These are phyloP conservation scores for Gentiana macrophylla DNA, from an alignment of 257 asterid species.

Conservation along the genomic window DNA sequence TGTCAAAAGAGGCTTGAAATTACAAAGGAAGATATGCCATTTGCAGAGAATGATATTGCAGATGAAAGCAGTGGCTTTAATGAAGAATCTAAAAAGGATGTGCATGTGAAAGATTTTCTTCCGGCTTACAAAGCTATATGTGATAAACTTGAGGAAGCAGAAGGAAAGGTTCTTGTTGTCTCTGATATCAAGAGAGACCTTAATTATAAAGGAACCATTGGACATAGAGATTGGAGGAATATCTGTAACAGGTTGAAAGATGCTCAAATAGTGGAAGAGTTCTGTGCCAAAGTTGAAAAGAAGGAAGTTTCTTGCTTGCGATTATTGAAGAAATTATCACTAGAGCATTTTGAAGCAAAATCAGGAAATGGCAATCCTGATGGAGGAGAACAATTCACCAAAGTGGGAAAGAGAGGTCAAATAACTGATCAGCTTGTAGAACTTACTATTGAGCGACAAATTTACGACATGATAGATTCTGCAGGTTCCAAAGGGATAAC, in stretches of 20 bases:
- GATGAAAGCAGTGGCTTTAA: conserved; percentile 28
- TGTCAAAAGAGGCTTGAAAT: conserved; percentile 83
- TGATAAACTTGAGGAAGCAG: conserved; percentile 70
- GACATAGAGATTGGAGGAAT: conserved; percentile 87
- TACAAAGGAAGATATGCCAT: conserved; percentile 37
- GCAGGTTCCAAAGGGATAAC: conserved; percentile 76
- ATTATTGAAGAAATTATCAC: conserved; percentile 48
- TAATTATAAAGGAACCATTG: conserved; percentile 53
- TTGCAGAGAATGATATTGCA: conserved; percentile 22
- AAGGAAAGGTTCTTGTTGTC: conserved; percentile 75
- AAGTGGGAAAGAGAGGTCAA: conserved; percentile 53
- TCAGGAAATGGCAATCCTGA: conserved; percentile 31
- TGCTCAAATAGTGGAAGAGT: conserved; percentile 64
- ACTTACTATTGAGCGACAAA: conserved; percentile 79
- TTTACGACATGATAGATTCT: conserved; percentile 79
- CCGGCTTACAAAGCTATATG: conserved; percentile 78
- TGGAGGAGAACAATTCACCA: conserved; percentile 25
- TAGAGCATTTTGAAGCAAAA: conserved; percentile 35
- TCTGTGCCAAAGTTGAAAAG: conserved; percentile 44
- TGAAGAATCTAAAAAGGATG: conserved; percentile 35
- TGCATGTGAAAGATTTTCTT: conserved; percentile 60
- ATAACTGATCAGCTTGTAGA: conserved; percentile 72
- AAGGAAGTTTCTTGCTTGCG: conserved; percentile 70
- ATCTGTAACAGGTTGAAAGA: conserved; percentile 74
- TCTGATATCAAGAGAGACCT: conserved; percentile 78